These are phyloP conservation scores for Polyporus arcularius DNA, from an alignment of 768 basidiomycete genomes.

Conservation along the genomic window DNA sequence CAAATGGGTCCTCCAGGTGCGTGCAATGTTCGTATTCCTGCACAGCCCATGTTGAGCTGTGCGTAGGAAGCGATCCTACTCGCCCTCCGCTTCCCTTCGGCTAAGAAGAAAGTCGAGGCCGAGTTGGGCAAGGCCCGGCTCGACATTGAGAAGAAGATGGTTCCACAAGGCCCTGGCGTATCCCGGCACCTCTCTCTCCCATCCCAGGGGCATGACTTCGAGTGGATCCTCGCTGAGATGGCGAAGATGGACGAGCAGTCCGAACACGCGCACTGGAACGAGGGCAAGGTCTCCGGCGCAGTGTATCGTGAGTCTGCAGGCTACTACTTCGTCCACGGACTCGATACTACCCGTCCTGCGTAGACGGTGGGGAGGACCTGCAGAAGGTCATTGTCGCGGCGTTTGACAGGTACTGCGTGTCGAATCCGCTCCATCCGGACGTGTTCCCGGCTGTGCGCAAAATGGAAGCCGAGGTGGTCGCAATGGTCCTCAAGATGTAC, in stretches of 20 bases:
- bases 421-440: constrained; percentile 91
- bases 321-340: not conserved
- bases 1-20: constrained; percentile 51
- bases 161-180: constrained; percentile 64
- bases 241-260: constrained; percentile 71
- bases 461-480: constrained; percentile 96
- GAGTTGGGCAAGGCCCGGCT: constrained; percentile 66
- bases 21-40: constrained; percentile 9
- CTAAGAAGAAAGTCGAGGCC: constrained; percentile 55
- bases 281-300: constrained; percentile 80
- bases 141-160: constrained; percentile 66
- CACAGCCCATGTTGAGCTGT: constrained; percentile 1
- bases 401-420: constrained; percentile 78
- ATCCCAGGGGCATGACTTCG: constrained; percentile 57
- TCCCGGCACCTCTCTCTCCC: constrained; percentile 70
- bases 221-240: constrained; percentile 82
- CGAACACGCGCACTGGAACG: constrained; percentile 53
- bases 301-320: constrained; percentile 68
- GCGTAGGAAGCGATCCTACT: constrained; percentile 56
- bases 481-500: constrained; percentile 85
- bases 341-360: not conserved
- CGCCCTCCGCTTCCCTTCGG: constrained; percentile 60
- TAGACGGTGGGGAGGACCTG: constrained; percentile 84
- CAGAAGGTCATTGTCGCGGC: constrained; percentile 78
- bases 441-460: constrained; percentile 91